Percentiles rank a stretch among this genome's conserved stretches.
These are phyloP conservation scores for Herpetospermum pedunculosum DNA, from an alignment of 306 rosid genomes.

Conservation along the genomic window DNA sequence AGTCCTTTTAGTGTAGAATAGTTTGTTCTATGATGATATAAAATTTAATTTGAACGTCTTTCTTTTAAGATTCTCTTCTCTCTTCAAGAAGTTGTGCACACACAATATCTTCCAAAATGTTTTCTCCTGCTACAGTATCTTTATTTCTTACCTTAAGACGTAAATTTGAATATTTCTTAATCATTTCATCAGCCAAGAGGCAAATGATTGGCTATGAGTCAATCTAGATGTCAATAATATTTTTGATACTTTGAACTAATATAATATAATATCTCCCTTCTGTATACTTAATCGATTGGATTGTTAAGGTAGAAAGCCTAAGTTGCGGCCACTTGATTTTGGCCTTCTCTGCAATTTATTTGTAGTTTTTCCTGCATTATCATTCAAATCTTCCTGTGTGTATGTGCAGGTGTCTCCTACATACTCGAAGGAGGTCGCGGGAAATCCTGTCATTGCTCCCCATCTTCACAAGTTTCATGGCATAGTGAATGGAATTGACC, in stretches of 20 bases:
- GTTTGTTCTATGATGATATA: background rate
- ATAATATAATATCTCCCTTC: background rate
- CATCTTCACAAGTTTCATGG: conserved; percentile 87
- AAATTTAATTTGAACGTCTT: background rate
- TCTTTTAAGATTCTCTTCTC: background rate
- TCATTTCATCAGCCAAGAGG: background rate
- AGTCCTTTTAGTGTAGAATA: background rate
- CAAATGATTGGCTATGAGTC: background rate
- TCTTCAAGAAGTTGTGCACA: background rate
- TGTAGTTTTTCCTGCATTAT: background rate
- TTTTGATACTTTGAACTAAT: background rate
- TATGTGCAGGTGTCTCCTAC: conserved; percentile 69
- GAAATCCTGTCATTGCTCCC: conserved; percentile 58
- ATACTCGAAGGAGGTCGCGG: conserved; percentile 74
- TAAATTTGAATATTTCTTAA: background rate
- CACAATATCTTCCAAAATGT: background rate
- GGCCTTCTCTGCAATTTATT: background rate
- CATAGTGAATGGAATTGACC: conserved; percentile 92
- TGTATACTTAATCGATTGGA: background rate
- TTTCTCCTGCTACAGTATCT: background rate
- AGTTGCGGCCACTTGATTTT: background rate
- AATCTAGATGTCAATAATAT: background rate
- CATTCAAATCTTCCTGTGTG: conserved; percentile 2
- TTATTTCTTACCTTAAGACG: background rate
- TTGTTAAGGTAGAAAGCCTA: background rate